Evolutionary conservation across 1,139 yeast species (phyloP).

Genomic region (Kodamaea alishanica): DNA sequence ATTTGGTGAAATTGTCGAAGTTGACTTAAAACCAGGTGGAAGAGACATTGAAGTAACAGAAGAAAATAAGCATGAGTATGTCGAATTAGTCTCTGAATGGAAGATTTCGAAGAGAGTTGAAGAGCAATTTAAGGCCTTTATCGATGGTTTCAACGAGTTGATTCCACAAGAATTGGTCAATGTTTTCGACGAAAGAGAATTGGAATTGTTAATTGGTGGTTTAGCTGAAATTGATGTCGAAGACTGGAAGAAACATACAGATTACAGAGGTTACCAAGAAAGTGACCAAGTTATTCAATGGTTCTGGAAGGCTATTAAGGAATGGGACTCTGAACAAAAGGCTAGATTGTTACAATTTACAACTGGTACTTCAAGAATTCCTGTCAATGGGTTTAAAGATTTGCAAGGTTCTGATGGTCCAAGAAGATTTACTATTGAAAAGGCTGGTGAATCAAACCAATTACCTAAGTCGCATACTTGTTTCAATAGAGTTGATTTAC

Average conservation of each 20-base stretch:
- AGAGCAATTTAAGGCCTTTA: constrained; percentile 92
- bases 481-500: constrained; percentile 89
- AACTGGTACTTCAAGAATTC: constrained; percentile 98
- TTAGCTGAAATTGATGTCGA: constrained; percentile 96
- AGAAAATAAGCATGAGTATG: constrained; percentile 92
- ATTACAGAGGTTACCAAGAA: constrained; percentile 96
- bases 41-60: constrained; percentile 86
- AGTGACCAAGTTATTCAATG: constrained; percentile 94
- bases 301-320: constrained; percentile 94
- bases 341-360: constrained; percentile 94
- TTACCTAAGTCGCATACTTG: constrained; percentile 96
- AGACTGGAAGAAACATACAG: constrained; percentile 99
- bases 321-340: constrained; percentile 96
- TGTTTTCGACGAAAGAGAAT: constrained; percentile 95
- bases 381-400: constrained; percentile 98
- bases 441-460: constrained; percentile 91
- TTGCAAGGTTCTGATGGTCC: constrained; percentile 99
- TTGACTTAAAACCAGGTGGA: constrained; percentile 89
- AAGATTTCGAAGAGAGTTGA: constrained; percentile 89
- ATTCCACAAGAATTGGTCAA: constrained; percentile 95
- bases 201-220: constrained; percentile 95
- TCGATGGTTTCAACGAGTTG: constrained; percentile 95
- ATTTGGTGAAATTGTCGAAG: constrained; percentile 88
- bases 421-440: constrained; percentile 95
- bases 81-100: constrained; percentile 95